Evolutionary conservation across 352 stramenopile species (phyloP), one percentile per base, ranked within the genome.

Genomic region (Pythium pyrilobum): DNA sequence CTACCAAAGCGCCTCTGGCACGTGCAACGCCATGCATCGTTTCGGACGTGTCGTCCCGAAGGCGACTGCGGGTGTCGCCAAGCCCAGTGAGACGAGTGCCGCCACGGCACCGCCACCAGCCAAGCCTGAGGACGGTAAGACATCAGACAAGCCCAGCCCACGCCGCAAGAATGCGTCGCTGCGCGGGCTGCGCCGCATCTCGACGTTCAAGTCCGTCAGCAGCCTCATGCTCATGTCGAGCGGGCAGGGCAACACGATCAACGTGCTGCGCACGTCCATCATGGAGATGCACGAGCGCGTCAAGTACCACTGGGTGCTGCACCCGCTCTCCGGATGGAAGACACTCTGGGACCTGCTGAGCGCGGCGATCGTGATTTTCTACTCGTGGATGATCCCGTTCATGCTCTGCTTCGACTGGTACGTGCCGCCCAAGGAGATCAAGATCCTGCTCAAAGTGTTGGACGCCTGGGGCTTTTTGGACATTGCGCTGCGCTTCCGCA

Each of bases 381-480:
- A 87, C 64, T 84, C 73, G 52, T 87, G 77, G 74, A 80, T 85
- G 44, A 75, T 85, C 28, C 74, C 77, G 8, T 81, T 85, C 58
- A 79, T 84, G 74, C 54, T 87, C 23, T 75, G 74, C 43, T 87
- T 85, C 36, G 72, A 84, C n/a, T 87, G 72, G 72, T 85, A 83
- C 27, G 55, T 45, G 25, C 23, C 39, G 0, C 52, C 59, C 1
- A 11, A 41, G 15, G 27, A 52, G 9, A 73, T 66, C 16, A 72
- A 49, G 1, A 46, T 68, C 12, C 61, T 83, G 18, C 66, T 86
- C 59, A 69, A 72, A 36, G 54, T 79, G 13, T 48, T 86, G 11
- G 72, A 85, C 60, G 57, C 57, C 13, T 84, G 64, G 72, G 70
- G 69, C 0, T 70, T 75, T 8, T 37, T 80, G 7, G 76, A 85